A percentile compares a stretch with the other conserved stretches of the same genome.
Evolutionary conservation across 2,329 filamentous ascomycete genomes (phyloP).

Genomic region (Biscogniauxia marginata): DNA sequence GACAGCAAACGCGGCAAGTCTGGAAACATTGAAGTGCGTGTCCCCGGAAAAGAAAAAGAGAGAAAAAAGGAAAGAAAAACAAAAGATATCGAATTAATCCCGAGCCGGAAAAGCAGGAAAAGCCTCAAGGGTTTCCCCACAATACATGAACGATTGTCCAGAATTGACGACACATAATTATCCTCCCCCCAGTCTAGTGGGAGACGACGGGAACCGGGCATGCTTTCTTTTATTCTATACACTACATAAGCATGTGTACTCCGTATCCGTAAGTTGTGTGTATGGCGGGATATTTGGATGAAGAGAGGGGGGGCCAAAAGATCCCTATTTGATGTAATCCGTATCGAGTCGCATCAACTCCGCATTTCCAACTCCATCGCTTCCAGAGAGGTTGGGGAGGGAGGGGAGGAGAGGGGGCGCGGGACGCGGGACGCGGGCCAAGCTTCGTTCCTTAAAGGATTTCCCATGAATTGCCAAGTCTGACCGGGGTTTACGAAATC

Average conservation of each 20-base stretch:
- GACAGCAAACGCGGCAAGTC: no score
- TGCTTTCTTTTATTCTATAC: neutral
- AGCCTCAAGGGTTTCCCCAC: neutral
- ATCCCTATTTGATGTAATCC: neutral
- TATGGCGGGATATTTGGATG: neutral
- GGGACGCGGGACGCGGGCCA: neutral
- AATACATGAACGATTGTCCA: neutral
- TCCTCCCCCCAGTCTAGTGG: neutral
- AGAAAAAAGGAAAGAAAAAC: no score
- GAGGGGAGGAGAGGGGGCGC: neutral
- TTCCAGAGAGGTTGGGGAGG: neutral
- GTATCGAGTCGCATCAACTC: neutral
- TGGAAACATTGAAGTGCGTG: no score
- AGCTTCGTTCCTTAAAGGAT: neutral
- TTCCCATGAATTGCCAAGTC: neutral
- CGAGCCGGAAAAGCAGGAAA: neutral
- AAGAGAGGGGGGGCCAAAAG: neutral
- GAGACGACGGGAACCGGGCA: neutral
- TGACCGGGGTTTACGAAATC: neutral
- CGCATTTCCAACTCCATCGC: neutral
- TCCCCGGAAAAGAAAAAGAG: no score
- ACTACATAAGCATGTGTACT: neutral
- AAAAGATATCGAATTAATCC: neutral
- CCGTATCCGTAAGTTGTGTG: neutral
- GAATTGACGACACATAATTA: neutral